Percentiles rank a stretch among this genome's conserved stretches.
phyloP scores from a whole-genome alignment of 2,329 filamentous ascomycete genomes.

The Fusarium nanum region DNA sequence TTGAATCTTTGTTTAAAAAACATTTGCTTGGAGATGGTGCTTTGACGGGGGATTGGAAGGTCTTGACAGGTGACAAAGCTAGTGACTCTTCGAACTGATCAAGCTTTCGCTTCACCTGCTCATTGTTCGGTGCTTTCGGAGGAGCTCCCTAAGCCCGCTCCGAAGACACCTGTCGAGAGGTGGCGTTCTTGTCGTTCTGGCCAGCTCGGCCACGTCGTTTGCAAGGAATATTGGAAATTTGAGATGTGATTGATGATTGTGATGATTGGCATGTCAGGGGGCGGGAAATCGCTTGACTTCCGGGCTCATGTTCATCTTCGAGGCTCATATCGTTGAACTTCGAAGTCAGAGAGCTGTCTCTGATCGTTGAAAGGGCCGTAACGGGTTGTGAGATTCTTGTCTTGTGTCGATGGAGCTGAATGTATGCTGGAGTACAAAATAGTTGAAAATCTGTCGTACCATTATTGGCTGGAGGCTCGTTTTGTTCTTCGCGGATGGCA shows the following conservation, averaged over 20 bases:
- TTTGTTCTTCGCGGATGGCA: constrained; percentile 56
- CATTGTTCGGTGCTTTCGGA: constrained; percentile 51
- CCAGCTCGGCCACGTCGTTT: constrained; percentile 45
- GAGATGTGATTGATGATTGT: constrained; percentile 41
- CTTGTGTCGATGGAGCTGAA: constrained; percentile 43
- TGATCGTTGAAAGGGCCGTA: constrained; percentile 48
- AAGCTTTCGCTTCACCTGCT: constrained; percentile 49
- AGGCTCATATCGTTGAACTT: constrained; percentile 56
- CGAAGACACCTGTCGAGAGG: constrained; percentile 31
- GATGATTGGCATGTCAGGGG: constrained; percentile 37
- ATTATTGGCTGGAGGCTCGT: constrained; percentile 51
- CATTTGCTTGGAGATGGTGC: constrained; percentile 59
- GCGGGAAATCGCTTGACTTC: constrained; percentile 62
- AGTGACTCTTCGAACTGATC: constrained; percentile 50
- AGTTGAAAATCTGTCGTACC: constrained; percentile 50
- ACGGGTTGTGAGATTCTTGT: constrained; percentile 43
- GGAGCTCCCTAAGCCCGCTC: constrained; percentile 49
- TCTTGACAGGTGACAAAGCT: constrained; percentile 50
- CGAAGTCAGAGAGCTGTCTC: constrained; percentile 59
- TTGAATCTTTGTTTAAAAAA: constrained; percentile 80
- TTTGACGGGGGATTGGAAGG: constrained; percentile 54
- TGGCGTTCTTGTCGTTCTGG: constrained; percentile 22
- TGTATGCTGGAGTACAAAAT: constrained; percentile 19
- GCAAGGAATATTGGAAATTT: constrained; percentile 46
- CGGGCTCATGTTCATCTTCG: constrained; percentile 48